These are phyloP conservation scores for Ophiostoma pallidulum DNA, from an alignment of 2,329 filamentous ascomycete genomes.

Conservation along the genomic window DNA sequence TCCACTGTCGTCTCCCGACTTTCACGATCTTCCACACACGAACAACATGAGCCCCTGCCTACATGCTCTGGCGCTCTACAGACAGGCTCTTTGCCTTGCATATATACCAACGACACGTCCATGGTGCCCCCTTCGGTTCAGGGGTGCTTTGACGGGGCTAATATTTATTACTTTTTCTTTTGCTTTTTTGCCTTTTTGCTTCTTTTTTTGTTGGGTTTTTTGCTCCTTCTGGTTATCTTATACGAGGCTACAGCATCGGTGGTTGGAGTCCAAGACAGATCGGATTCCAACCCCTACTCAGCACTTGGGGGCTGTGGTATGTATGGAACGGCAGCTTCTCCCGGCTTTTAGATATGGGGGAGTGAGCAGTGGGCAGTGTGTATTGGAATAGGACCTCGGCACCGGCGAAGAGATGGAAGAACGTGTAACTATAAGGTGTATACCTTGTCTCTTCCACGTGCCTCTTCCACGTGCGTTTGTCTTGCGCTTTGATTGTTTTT, in stretches of 20 bases:
- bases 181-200: background rate
- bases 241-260: background rate
- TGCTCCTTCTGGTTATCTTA: slow-evolving; percentile 2
- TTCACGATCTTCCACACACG: too few relatives aligned
- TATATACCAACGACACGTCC: background rate
- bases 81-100: too few relatives aligned
- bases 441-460: background rate
- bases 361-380: too few relatives aligned
- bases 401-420: background rate
- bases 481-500: background rate
- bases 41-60: too few relatives aligned
- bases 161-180: background rate
- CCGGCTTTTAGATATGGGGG: too few relatives aligned
- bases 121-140: background rate
- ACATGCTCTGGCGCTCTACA: too few relatives aligned
- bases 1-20: too few relatives aligned
- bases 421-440: background rate
- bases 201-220: slow-evolving; percentile 2
- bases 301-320: too few relatives aligned
- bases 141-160: too few relatives aligned
- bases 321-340: too few relatives aligned
- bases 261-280: background rate
- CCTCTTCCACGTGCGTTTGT: too few relatives aligned
- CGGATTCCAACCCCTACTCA: too few relatives aligned
- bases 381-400: background rate